Percentiles rank a stretch among this genome's conserved stretches.
These are phyloP conservation scores for Aureobasidium namibiae DNA, from an alignment of 2,329 filamentous ascomycete species.

Conservation along the genomic window DNA sequence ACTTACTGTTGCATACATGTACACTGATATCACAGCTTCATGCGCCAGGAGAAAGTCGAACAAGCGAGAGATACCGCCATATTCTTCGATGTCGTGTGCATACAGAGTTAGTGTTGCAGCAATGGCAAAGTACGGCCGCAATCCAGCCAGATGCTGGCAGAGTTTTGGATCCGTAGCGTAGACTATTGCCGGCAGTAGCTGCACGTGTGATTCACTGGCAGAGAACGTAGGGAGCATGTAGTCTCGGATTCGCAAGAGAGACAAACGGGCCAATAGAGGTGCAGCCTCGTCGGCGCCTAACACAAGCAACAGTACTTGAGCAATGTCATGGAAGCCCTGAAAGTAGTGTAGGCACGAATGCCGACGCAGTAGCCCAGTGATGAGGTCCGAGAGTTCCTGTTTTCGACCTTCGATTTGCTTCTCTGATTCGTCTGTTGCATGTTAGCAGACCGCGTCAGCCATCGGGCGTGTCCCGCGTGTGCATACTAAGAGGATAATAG, in stretches of 20 bases:
- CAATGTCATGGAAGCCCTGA: constrained; percentile 97
- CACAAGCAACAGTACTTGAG: constrained; percentile 86
- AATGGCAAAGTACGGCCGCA: constrained; percentile 82
- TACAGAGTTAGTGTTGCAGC: constrained; percentile 93
- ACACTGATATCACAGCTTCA: constrained; percentile 82
- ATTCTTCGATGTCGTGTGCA: constrained; percentile 88
- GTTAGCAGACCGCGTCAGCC: constrained; percentile 1
- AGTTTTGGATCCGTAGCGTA: constrained; percentile 62
- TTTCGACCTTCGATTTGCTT: constrained; percentile 64
- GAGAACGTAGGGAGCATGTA: constrained; percentile 90
- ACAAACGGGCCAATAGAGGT: constrained; percentile 67
- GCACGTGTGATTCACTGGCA: constrained; percentile 76
- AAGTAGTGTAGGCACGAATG: constrained; percentile 89
- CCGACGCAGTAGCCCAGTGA: constrained; percentile 68
- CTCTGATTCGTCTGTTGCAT: constrained; percentile 54
- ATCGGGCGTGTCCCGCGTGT: constrained; percentile 20
- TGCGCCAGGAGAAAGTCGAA: constrained; percentile 87
- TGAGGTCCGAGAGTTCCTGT: constrained; percentile 67
- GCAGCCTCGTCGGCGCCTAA: constrained; percentile 56
- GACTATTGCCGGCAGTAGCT: constrained; percentile 76
- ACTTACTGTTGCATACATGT: constrained; percentile 66
- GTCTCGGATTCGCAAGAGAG: constrained; percentile 82
- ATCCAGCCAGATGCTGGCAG: constrained; percentile 49
- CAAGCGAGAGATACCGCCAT: constrained; percentile 77
- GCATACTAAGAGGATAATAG: constrained; percentile 75